Percentiles rank a stretch among this genome's conserved stretches.
Conservation (phyloP, 2,329 filamentous ascomycete species). For the Teratosphaeriaceae sp. region DNA sequence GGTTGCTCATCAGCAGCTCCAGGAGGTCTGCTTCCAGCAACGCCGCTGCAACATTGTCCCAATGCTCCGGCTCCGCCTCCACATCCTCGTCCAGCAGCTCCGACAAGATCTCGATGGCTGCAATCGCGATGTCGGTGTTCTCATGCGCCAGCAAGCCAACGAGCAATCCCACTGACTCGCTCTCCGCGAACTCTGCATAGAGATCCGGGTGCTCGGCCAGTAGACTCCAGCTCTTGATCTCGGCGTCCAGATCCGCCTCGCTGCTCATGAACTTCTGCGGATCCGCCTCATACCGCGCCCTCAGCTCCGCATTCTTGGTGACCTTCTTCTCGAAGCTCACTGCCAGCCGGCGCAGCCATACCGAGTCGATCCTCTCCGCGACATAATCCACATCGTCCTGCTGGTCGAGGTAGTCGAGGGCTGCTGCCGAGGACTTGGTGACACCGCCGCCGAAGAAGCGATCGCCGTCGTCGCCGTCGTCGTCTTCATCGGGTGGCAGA, state of each 20-base stretch:
- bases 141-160: slow-evolving; percentile 84
- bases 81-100: slow-evolving; percentile 95
- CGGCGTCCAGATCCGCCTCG: slow-evolving; percentile 84
- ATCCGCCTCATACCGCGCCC: slow-evolving; percentile 74
- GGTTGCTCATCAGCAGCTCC: slow-evolving; percentile 67
- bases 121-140: slow-evolving; percentile 94
- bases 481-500: slow-evolving; percentile 41
- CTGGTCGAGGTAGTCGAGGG: slow-evolving; percentile 80
- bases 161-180: slow-evolving; percentile 61
- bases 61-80: slow-evolving; percentile 69
- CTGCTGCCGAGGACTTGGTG: slow-evolving; percentile 69
- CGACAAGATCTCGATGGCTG: slow-evolving; percentile 77
- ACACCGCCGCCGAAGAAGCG: slow-evolving; percentile 94
- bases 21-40: slow-evolving; percentile 61
- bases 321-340: slow-evolving; percentile 87
- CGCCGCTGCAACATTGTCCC: slow-evolving; percentile 64
- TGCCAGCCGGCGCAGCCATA: slow-evolving; percentile 77
- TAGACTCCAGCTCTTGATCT: slow-evolving; percentile 80
- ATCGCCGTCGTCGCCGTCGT: slow-evolving; percentile 76
- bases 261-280: slow-evolving; percentile 75
- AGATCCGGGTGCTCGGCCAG: slow-evolving; percentile 79
- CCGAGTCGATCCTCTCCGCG: slow-evolving; percentile 70
- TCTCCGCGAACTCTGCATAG: slow-evolving; percentile 70
- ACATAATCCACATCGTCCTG: slow-evolving; percentile 49
- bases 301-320: slow-evolving; percentile 80